Evolutionary conservation across 805 yeast species (phyloP), one percentile per base, ranked within the genome.

Genomic region (Nakazawaea populi): DNA sequence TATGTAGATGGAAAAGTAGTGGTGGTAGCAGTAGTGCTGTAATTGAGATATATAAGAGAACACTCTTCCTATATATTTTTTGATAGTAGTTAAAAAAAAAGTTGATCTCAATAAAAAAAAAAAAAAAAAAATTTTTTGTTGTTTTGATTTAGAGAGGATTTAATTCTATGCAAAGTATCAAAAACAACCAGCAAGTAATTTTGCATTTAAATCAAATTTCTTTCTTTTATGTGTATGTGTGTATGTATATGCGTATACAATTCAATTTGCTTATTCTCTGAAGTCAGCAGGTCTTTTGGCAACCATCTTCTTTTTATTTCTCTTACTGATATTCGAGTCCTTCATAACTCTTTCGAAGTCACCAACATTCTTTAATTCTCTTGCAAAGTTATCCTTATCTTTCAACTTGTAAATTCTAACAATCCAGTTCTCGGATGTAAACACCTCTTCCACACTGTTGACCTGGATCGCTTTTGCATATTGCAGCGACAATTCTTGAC

Each of bases 371-470:
- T 72, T 71, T 58, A 85, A 71, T 58, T 82, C 84, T 68, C 99
- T 82, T 46, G 98, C 99, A 57, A 88, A 80, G 54, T 80, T 81
- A 68, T 94, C 99, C 53, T 78, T 75, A 54, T 89, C 92, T 70
- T 90, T 94, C 58, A 94, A 87, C 75, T 89, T 87, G 73, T 89
- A 94, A 54, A 94, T 80, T 71, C 99, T 82, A 18, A 94, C 97
- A 59, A 94, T 79, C 97, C 97, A 95, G 75, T 94, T 95, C 65
- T 90, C 96, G 44, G 92, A 77, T 1, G 99, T 94, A 72, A 85
- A 94, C 0, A 85, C 99, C 74, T 94, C 99, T 61, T 94, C 98
- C 40, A 92, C 75, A 48, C 84, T 84, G 63, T 85, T 85, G 60
- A 92, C 74, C 40, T 79, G 74, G 56, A 94, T 83, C 9, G 54